Conservation (phyloP, 352 stramenopile species). For the Pythium chondricola region DNA sequence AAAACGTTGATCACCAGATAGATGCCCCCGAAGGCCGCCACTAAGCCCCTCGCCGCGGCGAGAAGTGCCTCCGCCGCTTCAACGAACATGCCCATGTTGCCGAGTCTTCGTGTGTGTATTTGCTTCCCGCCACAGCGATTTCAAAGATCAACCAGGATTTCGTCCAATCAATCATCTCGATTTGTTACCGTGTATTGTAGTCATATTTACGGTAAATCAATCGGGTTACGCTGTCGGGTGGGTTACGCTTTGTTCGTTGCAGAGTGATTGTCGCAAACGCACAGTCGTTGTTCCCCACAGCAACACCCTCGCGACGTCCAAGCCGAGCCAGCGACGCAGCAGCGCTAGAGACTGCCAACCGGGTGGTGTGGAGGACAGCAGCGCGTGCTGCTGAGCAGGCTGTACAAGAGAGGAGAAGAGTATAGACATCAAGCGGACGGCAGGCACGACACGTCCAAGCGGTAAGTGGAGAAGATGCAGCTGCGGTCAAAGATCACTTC, state of each 20-base stretch:
- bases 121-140: not conserved
- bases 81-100: conserved; percentile 3
- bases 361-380: too few relatives aligned
- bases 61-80: conserved; percentile 13
- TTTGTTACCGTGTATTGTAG: too few relatives aligned
- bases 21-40: conserved; percentile 13
- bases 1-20: conserved; percentile 11
- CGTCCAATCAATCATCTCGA: conserved; percentile 9
- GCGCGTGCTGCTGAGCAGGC: too few relatives aligned
- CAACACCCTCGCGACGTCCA: conserved; percentile 4
- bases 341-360: too few relatives aligned
- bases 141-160: conserved; percentile 2
- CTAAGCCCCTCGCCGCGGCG: conserved; percentile 10
- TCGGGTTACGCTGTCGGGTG: not conserved
- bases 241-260: conserved; percentile 5
- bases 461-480: too few relatives aligned
- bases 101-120: not conserved
- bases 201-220: conserved; percentile 12
- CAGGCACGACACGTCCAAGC: too few relatives aligned
- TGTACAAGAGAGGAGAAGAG: too few relatives aligned
- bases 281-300: not conserved
- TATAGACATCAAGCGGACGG: too few relatives aligned
- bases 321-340: conserved; percentile 1
- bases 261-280: conserved; percentile 16
- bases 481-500: too few relatives aligned